Conservation (phyloP, 2,329 filamentous ascomycete species). For the Lasiodiplodia hormozganensis region DNA sequence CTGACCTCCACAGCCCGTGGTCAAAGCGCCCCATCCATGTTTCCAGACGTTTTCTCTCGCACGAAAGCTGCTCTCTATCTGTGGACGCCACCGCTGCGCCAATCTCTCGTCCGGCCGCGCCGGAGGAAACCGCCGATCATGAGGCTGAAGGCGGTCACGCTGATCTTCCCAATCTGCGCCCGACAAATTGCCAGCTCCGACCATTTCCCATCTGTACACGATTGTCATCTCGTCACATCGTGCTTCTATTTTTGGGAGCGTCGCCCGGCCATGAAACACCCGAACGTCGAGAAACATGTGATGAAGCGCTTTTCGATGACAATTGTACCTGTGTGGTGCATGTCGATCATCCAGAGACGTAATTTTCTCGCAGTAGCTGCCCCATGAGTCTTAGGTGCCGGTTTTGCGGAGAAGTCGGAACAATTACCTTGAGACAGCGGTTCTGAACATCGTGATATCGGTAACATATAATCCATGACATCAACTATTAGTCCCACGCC, state of each 20-base stretch:
- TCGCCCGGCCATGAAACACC: not conserved
- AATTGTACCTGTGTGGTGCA: not conserved
- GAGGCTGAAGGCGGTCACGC: constrained; percentile 8
- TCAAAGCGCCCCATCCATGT: not conserved
- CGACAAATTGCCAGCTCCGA: constrained; percentile 18
- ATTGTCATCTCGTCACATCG: not conserved
- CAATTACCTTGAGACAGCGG: constrained; percentile 8
- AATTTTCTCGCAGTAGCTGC: constrained; percentile 21
- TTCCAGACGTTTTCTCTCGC: not conserved
- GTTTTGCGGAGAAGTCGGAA: constrained; percentile 13
- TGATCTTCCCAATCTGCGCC: not conserved
- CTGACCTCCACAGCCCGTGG: not conserved
- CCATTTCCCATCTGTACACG: not conserved
- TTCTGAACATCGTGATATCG: constrained; percentile 2
- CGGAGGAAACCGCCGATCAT: constrained; percentile 15
- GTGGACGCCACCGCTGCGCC: not conserved
- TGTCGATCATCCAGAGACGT: constrained; percentile 15
- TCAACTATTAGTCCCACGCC: no score
- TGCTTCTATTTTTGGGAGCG: not conserved
- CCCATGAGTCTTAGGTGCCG: constrained; percentile 9
- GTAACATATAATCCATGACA: not conserved
- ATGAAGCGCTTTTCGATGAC: not conserved
- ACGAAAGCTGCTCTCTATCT: not conserved
- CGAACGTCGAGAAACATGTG: constrained; percentile 6
- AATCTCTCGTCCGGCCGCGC: not conserved